Evolutionary conservation across 2,329 filamentous ascomycete genomes (phyloP).

Genomic region (Fusarium multiceps): DNA sequence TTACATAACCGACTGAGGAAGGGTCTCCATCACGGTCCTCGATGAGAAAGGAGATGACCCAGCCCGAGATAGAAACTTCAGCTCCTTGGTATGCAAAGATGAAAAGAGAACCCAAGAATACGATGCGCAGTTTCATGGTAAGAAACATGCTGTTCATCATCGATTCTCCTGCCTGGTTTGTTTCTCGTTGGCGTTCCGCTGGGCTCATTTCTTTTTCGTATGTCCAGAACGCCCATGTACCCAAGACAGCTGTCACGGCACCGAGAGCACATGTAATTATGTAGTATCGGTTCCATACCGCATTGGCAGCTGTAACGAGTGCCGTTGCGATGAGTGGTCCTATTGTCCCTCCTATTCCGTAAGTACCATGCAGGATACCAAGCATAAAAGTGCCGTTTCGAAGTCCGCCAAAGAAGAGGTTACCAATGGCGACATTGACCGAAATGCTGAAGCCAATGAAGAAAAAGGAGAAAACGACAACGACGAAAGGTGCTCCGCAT

Average conservation of each 20-base stretch:
- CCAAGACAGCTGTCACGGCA: slow-evolving; percentile 65
- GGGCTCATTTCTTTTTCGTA: slow-evolving; percentile 71
- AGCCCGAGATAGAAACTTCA: slow-evolving; percentile 85
- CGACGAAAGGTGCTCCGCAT: slow-evolving; percentile 75
- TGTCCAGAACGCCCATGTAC: slow-evolving; percentile 74
- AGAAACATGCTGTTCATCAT: slow-evolving; percentile 59
- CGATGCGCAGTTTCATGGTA: slow-evolving; percentile 65
- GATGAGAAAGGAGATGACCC: slow-evolving; percentile 89
- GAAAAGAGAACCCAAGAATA: slow-evolving; percentile 80
- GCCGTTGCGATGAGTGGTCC: slow-evolving; percentile 81
- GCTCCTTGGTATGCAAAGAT: slow-evolving; percentile 89
- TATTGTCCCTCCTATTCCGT: slow-evolving; percentile 72
- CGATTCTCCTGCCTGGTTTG: slow-evolving; percentile 33
- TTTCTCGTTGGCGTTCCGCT: slow-evolving; percentile 51
- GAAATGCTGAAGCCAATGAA: slow-evolving; percentile 71
- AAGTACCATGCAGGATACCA: slow-evolving; percentile 74
- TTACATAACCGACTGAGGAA: slow-evolving; percentile 80
- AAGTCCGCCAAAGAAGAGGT: slow-evolving; percentile 68
- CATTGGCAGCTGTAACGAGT: slow-evolving; percentile 69
- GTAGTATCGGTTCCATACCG: slow-evolving; percentile 79
- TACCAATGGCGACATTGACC: slow-evolving; percentile 66
- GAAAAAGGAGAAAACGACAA: slow-evolving; percentile 75
- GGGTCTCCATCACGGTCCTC: slow-evolving; percentile 76
- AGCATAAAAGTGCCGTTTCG: slow-evolving; percentile 65
- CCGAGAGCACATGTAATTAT: slow-evolving; percentile 71